Percentiles rank a stretch among this genome's conserved stretches.
Evolutionary conservation across 2,329 filamentous ascomycete genomes (phyloP).

Genomic region (Exophiala calicioides): DNA sequence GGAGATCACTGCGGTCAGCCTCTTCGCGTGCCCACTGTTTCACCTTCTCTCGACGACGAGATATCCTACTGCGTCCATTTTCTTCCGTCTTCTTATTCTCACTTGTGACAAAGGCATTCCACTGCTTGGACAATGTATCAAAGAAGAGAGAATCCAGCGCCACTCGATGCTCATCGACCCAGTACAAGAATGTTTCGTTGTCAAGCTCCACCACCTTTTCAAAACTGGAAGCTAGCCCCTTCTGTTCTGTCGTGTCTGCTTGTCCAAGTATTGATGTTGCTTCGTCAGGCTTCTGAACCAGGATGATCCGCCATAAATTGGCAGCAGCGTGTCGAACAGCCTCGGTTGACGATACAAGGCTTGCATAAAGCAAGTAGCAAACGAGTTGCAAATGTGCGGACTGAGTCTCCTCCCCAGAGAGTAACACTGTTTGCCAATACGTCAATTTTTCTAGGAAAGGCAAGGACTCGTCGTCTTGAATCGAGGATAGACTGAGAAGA

Average conservation of each 20-base stretch:
- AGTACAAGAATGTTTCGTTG: constrained; percentile 80
- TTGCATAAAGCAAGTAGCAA: constrained; percentile 90
- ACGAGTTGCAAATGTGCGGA: constrained; percentile 81
- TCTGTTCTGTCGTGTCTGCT: constrained; percentile 69
- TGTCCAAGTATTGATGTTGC: constrained; percentile 72
- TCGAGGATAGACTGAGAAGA: constrained; percentile 78
- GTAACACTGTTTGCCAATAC: constrained; percentile 92
- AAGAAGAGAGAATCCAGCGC: constrained; percentile 83
- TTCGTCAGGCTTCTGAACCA: constrained; percentile 90
- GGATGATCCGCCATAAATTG: constrained; percentile 83
- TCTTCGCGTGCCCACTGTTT: constrained; percentile 76
- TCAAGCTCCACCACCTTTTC: constrained; percentile 83
- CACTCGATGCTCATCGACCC: constrained; percentile 79
- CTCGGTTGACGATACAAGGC: constrained; percentile 70
- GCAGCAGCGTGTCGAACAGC: constrained; percentile 74
- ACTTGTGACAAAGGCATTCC: constrained; percentile 81
- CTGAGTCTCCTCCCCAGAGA: constrained; percentile 74
- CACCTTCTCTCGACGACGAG: constrained; percentile 78
- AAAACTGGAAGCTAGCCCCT: constrained; percentile 72
- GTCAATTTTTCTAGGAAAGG: constrained; percentile 80
- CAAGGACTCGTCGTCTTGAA: constrained; percentile 70
- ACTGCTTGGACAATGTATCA: constrained; percentile 73
- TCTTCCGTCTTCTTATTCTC: constrained; percentile 83
- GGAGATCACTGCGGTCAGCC: constrained; percentile 66
- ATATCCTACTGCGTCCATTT: constrained; percentile 67